Evolutionary conservation across 2,329 filamentous ascomycete genomes (phyloP), one percentile per base, ranked within the genome.

Genomic region (Neofusicoccum cordaticola): DNA sequence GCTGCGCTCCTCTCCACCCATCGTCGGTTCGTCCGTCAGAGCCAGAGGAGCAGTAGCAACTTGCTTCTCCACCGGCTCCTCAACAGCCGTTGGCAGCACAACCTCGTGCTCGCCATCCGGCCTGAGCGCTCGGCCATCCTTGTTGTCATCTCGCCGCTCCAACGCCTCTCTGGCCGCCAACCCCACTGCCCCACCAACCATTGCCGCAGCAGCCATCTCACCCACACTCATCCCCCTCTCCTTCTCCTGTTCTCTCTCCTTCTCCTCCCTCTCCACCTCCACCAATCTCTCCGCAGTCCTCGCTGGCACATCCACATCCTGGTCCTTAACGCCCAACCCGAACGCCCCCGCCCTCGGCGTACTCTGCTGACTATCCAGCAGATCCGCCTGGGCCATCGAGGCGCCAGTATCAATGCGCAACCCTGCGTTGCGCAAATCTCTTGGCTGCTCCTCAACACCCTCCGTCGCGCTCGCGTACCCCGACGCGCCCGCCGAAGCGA

Each of bases 311-410:
- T 57, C 39, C 48, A 22, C 22, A 22, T 17, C 27, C 48, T 22
- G 22, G 3, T 12, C 31, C 13, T 27, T 17, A 13, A 34, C 51
- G 6, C 71, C 1, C 51, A 76, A 64, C 13, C 77, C 73, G 60
- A 83, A 84, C 9, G 80, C 75, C 17, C 75, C 22, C 4, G 88
- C 88, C 66, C 86, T 90, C 1, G 90, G 90, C 1, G 90, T 93
- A 0, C 84, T 83, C 71, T 91, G 86, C 68, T 87, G 81, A 5
- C 88, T 91, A 50, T 82, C 88, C 8, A 87, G 77, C 34, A 84
- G 4, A 19, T 53, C 50, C 2, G n/a, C 50, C 2, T 9, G 9
- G 6, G 35, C 31, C 35, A 19, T 12, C 12, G 41, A 17, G 3
- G 19, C 37, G 7, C 53, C 41, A 3, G 53, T 58, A 19, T 58